These are phyloP conservation scores for Ogataea paradorogensis DNA, from an alignment of 805 yeast species.

Conservation along the genomic window DNA sequence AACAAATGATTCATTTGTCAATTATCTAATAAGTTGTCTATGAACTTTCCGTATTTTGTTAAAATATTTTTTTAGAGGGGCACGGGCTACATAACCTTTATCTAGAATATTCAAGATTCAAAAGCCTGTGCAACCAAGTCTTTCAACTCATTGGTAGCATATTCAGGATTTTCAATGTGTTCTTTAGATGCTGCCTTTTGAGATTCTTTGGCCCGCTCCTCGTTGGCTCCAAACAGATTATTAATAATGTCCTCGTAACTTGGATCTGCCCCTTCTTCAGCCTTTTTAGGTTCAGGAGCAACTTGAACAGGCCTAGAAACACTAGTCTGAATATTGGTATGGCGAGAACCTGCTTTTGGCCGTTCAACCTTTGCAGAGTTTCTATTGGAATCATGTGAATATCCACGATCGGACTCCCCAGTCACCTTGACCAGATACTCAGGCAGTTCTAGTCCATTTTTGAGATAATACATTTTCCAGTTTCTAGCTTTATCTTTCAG, in stretches of 20 bases:
- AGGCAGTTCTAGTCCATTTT: constrained; percentile 75
- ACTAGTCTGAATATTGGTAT: constrained; percentile 15
- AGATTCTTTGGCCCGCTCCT: constrained; percentile 5
- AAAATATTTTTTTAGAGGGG: not conserved
- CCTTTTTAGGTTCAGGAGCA: constrained; percentile 4
- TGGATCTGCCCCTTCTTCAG: constrained; percentile 13
- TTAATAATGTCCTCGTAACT: constrained; percentile 26
- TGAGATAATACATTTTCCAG: constrained; percentile 84
- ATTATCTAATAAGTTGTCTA: not conserved
- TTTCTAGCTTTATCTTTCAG: constrained; percentile 95
- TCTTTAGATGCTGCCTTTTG: constrained; percentile 1
- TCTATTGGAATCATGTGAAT: constrained; percentile 9
- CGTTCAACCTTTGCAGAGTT: constrained; percentile 15
- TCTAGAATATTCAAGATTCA: constrained; percentile 21
- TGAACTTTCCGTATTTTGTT: not conserved
- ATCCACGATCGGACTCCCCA: constrained; percentile 60
- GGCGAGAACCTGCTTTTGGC: constrained; percentile 23
- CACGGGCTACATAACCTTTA: constrained; percentile 15
- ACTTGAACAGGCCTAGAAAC: constrained; percentile 10
- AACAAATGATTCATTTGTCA: constrained; percentile 3
- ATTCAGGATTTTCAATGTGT: constrained; percentile 16
- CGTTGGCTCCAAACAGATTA: constrained; percentile 19
- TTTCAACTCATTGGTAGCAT: constrained; percentile 31
- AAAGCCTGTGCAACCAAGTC: constrained; percentile 36
- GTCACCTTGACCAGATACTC: constrained; percentile 79